Evolutionary conservation across 2,329 filamentous ascomycete species (phyloP), one percentile per base, ranked within the genome.

Genomic region (Didymella glomerata): DNA sequence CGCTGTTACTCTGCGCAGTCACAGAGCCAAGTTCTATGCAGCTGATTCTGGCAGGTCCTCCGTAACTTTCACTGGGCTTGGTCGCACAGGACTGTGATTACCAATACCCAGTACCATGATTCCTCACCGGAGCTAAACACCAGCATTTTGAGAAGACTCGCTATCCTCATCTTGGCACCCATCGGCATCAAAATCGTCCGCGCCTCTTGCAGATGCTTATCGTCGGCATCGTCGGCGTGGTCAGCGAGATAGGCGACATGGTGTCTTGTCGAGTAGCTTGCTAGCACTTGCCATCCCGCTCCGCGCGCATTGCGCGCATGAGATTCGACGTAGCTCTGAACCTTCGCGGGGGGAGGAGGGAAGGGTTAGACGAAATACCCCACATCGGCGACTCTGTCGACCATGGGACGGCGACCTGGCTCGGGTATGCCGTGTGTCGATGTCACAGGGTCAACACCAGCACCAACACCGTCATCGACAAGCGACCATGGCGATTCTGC

Each of bases 351-450:
- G 45, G 38, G 24, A 32, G 42, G 32, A 49, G 57, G 57, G 50
- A 61, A 61, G 48, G 48, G 56, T 57, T 57, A 62, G 49, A 59
- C 54, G 59, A 59, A 34, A 45, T 55, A 63, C 68, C 63, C 65
- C 66, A 70, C 68, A 65, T 63, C 59, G 57, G 27, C 58, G 59
- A 53, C 40, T 46, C 20, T 58, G 24, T 45, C 30, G 54, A 65
- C 65, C 66, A 68, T 62, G 65, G 66, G 48, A 65, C 68, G 52
- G 50, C 52, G 44, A 48, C 48, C 53, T 60, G 56, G 59, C 52
- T 63, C 65, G 60, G 68, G 22, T 61, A 49, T 64, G 58, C 65
- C 63, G 62, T 60, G 54, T 54, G 54, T 57, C 55, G 53, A 62
- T 59, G 57, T 51, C 57, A 57, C 28, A 57, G 36, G 36, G 28